Percentiles rank a stretch among this genome's conserved stretches.
Evolutionary conservation across 1,139 yeast species (phyloP).

Genomic region (Yamadazyma triangularis): DNA sequence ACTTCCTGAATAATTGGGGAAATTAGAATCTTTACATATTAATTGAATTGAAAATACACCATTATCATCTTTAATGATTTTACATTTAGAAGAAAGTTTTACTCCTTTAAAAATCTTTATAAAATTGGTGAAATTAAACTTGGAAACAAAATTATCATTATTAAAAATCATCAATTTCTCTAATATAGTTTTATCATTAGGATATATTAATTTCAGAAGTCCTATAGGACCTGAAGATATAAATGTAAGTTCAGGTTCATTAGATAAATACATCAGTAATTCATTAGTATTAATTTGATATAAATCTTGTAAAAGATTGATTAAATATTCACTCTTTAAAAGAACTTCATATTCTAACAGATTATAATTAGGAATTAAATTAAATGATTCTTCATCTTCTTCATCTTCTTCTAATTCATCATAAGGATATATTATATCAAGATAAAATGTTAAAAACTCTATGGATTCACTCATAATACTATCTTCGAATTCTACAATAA

Average conservation of each 20-base stretch:
- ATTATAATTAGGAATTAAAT: conserved; percentile 40
- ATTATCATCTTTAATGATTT: conserved; percentile 52
- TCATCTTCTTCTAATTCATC: conserved; percentile 18
- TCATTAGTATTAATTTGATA: conserved; percentile 60
- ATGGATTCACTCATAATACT: conserved; percentile 63
- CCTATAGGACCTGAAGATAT: conserved; percentile 71
- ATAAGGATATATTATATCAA: conserved; percentile 35
- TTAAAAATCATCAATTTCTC: conserved; percentile 38
- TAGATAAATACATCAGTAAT: conserved; percentile 45
- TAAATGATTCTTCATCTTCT: conserved; percentile 24
- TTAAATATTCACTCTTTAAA: conserved; percentile 59
- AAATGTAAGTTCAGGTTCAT: conserved; percentile 40
- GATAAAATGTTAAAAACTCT: conserved; percentile 58
- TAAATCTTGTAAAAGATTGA: conserved; percentile 63
- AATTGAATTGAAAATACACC: conserved; percentile 51
- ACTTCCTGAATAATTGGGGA: conserved; percentile 50
- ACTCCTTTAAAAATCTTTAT: conserved; percentile 51
- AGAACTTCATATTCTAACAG: conserved; percentile 60
- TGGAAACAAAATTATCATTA: conserved; percentile 13
- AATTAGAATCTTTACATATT: conserved; percentile 29
- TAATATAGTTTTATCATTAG: conserved; percentile 57
- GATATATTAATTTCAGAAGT: conserved; percentile 60
- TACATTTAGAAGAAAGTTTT: conserved; percentile 54
- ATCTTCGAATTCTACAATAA: conserved; percentile 70
- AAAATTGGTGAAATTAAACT: conserved; percentile 47